A percentile compares a stretch with the other conserved stretches of the same genome.
These are phyloP conservation scores for Fraxinus albicans DNA, from an alignment of 305 asterid genomes.

Conservation along the genomic window DNA sequence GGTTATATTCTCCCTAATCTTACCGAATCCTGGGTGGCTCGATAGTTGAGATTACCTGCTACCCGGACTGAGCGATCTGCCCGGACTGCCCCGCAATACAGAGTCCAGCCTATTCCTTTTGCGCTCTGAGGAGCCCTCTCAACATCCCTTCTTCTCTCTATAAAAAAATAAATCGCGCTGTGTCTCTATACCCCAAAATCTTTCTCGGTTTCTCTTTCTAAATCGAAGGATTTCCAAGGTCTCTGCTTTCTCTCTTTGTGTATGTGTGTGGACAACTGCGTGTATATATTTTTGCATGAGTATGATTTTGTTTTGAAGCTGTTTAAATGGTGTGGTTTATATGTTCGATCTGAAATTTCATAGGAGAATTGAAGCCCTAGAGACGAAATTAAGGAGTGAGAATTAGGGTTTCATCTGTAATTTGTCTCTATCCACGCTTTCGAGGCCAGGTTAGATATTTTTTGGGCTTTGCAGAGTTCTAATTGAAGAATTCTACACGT, in stretches of 20 bases:
- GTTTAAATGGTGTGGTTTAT: neutral
- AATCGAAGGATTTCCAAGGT: conserved; percentile 9
- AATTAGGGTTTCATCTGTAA: conserved; percentile 25
- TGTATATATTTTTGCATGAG: neutral
- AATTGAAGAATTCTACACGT: conserved; percentile 20
- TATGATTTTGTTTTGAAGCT: neutral
- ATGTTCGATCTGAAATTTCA: conserved; percentile 15
- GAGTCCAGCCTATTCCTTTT: conserved; percentile 13
- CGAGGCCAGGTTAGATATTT: conserved; percentile 14
- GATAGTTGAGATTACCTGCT: neutral
- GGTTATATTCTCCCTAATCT: neutral
- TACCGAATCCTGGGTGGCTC: neutral
- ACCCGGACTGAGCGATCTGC: neutral
- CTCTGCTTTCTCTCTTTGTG: neutral
- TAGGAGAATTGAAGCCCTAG: conserved; percentile 21
- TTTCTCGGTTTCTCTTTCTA: neutral
- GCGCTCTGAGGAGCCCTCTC: conserved; percentile 19
- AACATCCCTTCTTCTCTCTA: conserved; percentile 6
- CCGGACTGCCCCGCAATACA: neutral
- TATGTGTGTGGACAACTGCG: neutral
- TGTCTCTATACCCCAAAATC: conserved; percentile 19
- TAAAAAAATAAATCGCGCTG: conserved; percentile 15
- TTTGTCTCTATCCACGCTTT: conserved; percentile 29
- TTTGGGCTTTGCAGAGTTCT: conserved; percentile 19
- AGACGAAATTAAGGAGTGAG: conserved; percentile 13